A percentile compares a stretch with the other conserved stretches of the same genome.
These are phyloP conservation scores for Trifolium subterraneum DNA, from an alignment of 306 rosid genomes.

Conservation along the genomic window DNA sequence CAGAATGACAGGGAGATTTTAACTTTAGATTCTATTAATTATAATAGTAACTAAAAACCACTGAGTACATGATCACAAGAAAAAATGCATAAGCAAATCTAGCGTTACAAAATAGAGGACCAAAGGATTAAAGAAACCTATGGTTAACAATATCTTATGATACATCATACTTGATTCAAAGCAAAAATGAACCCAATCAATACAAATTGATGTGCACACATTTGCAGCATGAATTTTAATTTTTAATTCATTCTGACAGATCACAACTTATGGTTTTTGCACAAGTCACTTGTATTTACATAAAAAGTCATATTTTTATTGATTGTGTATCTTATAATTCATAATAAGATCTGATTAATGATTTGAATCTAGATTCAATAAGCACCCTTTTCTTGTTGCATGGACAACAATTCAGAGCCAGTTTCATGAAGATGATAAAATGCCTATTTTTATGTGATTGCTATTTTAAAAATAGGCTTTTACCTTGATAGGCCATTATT, in stretches of 20 bases:
- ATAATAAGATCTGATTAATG: neutral
- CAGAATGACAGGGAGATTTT: conserved; percentile 35
- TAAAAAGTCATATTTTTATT: neutral
- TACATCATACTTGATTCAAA: neutral
- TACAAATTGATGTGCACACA: neutral
- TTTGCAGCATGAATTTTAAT: neutral
- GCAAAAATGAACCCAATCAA: neutral
- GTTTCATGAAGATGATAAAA: conserved; percentile 6
- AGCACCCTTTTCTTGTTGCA: neutral
- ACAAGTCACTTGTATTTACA: neutral
- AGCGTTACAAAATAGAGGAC: conserved; percentile 4
- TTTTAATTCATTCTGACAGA: neutral
- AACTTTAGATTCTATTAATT: conserved; percentile 32
- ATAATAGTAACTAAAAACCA: conserved; percentile 7
- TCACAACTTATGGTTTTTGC: neutral
- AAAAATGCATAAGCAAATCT: conserved; percentile 10
- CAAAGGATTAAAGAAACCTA: conserved; percentile 15
- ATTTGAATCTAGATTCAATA: neutral
- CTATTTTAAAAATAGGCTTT: conserved; percentile 21
- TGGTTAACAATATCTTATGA: neutral
- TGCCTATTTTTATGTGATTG: conserved; percentile 28
- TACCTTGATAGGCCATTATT: conserved; percentile 68
- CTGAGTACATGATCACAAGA: conserved; percentile 26
- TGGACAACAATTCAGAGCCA: conserved; percentile 19
- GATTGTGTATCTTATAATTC: neutral